Evolutionary conservation across 495 filamentous ascomycete genomes (phyloP), one percentile per base, ranked within the genome.

Genomic region (Aspergillus steynii): DNA sequence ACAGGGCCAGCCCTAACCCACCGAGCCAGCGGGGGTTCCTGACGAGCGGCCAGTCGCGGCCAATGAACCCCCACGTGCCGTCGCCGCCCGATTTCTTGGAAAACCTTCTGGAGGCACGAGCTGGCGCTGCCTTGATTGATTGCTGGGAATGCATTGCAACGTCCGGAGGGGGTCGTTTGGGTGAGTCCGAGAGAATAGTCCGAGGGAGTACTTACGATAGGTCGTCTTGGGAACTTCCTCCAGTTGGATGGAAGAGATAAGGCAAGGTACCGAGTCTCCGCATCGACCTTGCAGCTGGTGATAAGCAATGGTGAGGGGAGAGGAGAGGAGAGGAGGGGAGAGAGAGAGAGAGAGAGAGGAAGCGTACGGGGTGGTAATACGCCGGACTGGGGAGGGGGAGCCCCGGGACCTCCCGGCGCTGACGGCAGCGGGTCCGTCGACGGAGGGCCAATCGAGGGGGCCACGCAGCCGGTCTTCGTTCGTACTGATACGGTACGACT

Each of bases 391-490:
- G 28, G 27, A 32, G 12, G 32, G 55, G 29, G 50, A 26, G 32
- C 63, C 64, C 70, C 68, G 68, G 67, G 61, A 61, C 61, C 65
- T 68, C 62, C 70, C 68, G 67, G 60, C 56, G 55, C 55, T 55
- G 58, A 59, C 50, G 58, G 53, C 9, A 53, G 46, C 51, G 55
- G 57, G 45, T 37, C 54, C 37, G 29, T 52, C n/a, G n/a, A 46
- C 51, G 42, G 58, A 20, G 42, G 52, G 56, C 70, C 70, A 72
- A 70, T 72, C 63, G 62, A 62, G 50, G 29, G 42, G 63, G 27
- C 69, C 69, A 72, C 61, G 69, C 50, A 20, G 61, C 37, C 59
- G 29, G 50, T 14, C 37, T 60, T 56, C 54, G 58, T 57, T 53
- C 54, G 55, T 60, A 57, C 45, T 3, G 7, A 42, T 10, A 8